phyloP scores from a whole-genome alignment of 495 filamentous ascomycete species.

The Articulospora tetracladia region DNA sequence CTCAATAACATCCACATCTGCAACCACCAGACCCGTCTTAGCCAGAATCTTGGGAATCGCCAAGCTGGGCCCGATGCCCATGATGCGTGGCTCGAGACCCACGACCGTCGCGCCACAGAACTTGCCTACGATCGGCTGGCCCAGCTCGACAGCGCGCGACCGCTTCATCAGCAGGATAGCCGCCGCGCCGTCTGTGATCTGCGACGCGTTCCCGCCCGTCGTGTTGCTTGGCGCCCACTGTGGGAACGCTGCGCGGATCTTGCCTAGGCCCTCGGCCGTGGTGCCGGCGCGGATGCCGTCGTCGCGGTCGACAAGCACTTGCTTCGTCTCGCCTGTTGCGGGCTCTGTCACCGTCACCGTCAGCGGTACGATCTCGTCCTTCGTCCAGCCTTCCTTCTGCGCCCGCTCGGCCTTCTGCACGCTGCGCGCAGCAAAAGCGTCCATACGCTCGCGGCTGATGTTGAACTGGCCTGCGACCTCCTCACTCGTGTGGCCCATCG shows the following conservation, averaged over 20 bases:
- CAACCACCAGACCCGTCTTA: constrained; percentile 68
- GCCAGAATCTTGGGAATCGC: constrained; percentile 90
- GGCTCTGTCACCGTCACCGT: constrained; percentile 74
- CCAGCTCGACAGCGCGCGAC: constrained; percentile 75
- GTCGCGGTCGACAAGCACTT: constrained; percentile 73
- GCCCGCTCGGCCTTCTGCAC: constrained; percentile 82
- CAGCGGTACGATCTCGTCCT: constrained; percentile 92
- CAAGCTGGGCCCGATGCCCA: constrained; percentile 92
- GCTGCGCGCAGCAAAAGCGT: constrained; percentile 78
- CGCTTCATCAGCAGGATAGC: constrained; percentile 92
- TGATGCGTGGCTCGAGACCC: constrained; percentile 85
- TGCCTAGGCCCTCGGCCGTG: constrained; percentile 71
- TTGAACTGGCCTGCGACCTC: constrained; percentile 90
- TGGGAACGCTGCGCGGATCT: constrained; percentile 89
- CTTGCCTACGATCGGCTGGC: constrained; percentile 89
- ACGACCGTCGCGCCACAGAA: constrained; percentile 88
- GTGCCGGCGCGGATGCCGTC: constrained; percentile 89
- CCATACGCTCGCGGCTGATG: constrained; percentile 73
- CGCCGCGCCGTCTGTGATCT: constrained; percentile 92
- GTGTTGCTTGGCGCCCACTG: constrained; percentile 68
- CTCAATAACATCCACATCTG: constrained; percentile 87
- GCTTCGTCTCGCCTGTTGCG: constrained; percentile 69
- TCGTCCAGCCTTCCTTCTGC: constrained; percentile 89
- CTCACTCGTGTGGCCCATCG: constrained; percentile 97
- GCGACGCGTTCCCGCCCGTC: constrained; percentile 89